Evolutionary conservation across 2,329 filamentous ascomycete genomes (phyloP).

Genomic region (Calonectria hawksworthii): DNA sequence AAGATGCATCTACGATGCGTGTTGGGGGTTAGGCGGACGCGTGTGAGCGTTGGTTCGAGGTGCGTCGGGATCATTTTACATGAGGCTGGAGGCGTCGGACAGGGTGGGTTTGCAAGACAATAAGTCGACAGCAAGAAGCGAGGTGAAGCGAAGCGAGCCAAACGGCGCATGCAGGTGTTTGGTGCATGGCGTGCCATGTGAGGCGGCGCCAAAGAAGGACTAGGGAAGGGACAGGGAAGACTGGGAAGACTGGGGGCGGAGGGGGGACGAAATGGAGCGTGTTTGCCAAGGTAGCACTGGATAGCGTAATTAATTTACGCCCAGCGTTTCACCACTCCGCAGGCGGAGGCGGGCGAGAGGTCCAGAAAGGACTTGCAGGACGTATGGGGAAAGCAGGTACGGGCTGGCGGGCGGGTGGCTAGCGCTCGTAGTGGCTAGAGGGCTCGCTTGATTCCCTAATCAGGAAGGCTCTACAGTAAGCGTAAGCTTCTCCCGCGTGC

Average conservation of each 20-base stretch:
- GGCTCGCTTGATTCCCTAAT: background rate
- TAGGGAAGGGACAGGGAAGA: background rate
- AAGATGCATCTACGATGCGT: background rate
- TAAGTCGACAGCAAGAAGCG: background rate
- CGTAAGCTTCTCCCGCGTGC: background rate
- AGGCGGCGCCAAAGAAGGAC: background rate
- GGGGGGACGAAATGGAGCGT: background rate
- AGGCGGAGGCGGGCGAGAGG: constrained; percentile 10
- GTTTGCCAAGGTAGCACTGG: background rate
- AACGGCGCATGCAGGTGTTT: background rate
- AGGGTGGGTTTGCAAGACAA: background rate
- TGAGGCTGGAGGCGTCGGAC: constrained; percentile 17
- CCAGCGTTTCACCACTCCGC: constrained; percentile 15
- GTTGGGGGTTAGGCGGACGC: background rate
- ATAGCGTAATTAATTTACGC: constrained; percentile 14
- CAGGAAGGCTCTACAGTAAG: background rate
- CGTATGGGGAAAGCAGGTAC: constrained; percentile 1
- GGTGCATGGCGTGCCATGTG: background rate
- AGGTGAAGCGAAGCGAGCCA: background rate
- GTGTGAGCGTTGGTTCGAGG: background rate
- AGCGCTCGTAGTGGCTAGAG: background rate
- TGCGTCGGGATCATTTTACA: background rate
- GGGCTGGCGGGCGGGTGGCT: background rate
- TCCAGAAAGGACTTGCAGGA: background rate
- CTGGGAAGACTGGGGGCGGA: background rate